phyloP scores from a whole-genome alignment of 164 flowering plant species.

The Annona squamosa region DNA sequence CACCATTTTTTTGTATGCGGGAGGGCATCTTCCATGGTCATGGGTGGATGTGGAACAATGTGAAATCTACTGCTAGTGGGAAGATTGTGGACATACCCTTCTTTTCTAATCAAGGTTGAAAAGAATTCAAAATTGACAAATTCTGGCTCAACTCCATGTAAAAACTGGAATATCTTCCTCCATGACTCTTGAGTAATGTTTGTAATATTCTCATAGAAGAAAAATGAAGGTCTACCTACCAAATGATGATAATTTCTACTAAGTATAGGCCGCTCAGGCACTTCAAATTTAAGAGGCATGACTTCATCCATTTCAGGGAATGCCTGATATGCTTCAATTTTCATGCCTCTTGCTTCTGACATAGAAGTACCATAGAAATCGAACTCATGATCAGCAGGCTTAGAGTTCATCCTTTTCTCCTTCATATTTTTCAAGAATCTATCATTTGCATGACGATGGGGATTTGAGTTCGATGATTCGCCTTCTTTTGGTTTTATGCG shows the following conservation, averaged over 20 bases:
- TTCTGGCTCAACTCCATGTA: conserved; percentile 59
- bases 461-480: conserved; percentile 29
- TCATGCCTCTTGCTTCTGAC: conserved; percentile 25
- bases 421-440: conserved; percentile 20
- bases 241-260: conserved; percentile 27
- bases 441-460: conserved; percentile 9
- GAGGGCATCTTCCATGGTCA: conserved; percentile 59
- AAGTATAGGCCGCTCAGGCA: conserved; percentile 11
- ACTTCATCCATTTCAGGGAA: conserved; percentile 8
- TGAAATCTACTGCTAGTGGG: conserved; percentile 50
- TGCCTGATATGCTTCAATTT: conserved; percentile 11
- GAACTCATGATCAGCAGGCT: conserved; percentile 2
- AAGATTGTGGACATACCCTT: conserved; percentile 88
- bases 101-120: conserved; percentile 68
- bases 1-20: conserved; percentile 71
- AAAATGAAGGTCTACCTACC: conserved; percentile 57
- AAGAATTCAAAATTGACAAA: conserved; percentile 46
- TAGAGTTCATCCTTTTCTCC: conserved; percentile 53
- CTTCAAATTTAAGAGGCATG: conserved; percentile 13
- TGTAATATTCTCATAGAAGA: conserved; percentile 64
- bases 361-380: conserved; percentile 8
- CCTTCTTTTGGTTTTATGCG: conserved; percentile 19
- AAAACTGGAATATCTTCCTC: conserved; percentile 57
- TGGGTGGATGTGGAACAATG: conserved; percentile 49
- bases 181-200: conserved; percentile 42